Conservation (phyloP, 176 grass and related monocot genomes). For the Ananas comosus region DNA sequence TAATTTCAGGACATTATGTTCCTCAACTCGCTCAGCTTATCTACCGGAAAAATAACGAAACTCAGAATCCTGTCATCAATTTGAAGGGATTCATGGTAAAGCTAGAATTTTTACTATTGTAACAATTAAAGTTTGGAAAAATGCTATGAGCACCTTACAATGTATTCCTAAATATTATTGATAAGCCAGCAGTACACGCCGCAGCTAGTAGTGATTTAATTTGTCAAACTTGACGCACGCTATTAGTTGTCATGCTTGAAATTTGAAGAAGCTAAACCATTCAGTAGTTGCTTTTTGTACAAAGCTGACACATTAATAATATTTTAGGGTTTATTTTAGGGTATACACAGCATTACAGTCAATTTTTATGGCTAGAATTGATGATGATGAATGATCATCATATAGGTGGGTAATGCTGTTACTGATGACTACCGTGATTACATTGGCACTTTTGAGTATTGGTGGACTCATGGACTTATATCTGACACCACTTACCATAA, state of each 20-base stretch:
- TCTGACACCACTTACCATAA: slow-evolving; percentile 82
- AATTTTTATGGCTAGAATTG: slow-evolving; percentile 1
- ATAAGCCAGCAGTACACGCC: no score
- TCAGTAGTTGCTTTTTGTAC: no score
- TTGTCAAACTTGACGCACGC: no score
- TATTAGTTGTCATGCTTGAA: no score
- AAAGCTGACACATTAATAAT: no score
- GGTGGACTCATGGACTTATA: slow-evolving; percentile 93
- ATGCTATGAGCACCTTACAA: no score
- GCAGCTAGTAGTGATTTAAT: no score
- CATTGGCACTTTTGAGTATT: slow-evolving; percentile 93
- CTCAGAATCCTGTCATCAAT: slow-evolving; percentile 57
- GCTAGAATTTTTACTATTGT: slow-evolving; percentile 2
- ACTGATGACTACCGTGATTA: slow-evolving; percentile 93
- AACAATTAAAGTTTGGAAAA: no score
- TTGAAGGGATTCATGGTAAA: slow-evolving; percentile 92
- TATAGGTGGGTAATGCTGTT: slow-evolving; percentile 87
- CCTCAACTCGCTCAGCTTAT: slow-evolving; percentile 74
- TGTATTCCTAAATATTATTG: not conserved
- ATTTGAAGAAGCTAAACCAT: no score
- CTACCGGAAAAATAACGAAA: slow-evolving; percentile 46
- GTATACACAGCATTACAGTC: slow-evolving; percentile 7
- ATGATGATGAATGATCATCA: slow-evolving; percentile 12
- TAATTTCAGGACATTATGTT: slow-evolving; percentile 82
- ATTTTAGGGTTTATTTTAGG: not conserved